phyloP scores from a whole-genome alignment of 371 early-diverging fungal genomes.

The Chytridium lagenaria region DNA sequence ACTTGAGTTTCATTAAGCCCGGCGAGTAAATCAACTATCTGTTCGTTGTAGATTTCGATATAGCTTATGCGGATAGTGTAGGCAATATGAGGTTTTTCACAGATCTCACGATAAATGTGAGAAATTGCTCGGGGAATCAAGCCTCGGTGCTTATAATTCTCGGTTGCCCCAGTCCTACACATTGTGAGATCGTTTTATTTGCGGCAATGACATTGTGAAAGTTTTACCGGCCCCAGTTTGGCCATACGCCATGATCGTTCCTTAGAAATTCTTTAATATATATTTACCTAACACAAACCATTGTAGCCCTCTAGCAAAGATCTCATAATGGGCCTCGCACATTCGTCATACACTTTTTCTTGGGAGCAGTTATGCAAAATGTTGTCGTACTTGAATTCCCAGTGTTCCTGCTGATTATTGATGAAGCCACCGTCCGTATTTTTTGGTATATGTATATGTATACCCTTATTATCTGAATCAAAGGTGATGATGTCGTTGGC shows the following conservation, averaged over 20 bases:
- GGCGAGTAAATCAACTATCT: conserved; percentile 61
- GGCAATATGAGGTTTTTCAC: conserved; percentile 55
- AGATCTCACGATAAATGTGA: conserved; percentile 56
- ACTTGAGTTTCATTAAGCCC: conserved; percentile 34
- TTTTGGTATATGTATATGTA: conserved; percentile 61
- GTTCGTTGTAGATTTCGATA: conserved; percentile 76
- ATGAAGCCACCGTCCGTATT: conserved; percentile 60
- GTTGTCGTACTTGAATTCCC: conserved; percentile 63
- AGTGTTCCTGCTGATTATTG: conserved; percentile 62
- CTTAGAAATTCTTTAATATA: conserved; percentile 22
- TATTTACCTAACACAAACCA: conserved; percentile 38
- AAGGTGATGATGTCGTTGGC: conserved; percentile 54
- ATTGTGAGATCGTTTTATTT: neutral
- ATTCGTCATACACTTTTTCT: conserved; percentile 65
- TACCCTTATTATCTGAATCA: conserved; percentile 45
- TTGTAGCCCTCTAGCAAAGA: conserved; percentile 67
- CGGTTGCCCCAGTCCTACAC: conserved; percentile 63
- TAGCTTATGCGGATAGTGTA: conserved; percentile 58
- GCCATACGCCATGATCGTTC: conserved; percentile 59
- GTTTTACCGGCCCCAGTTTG: conserved; percentile 79
- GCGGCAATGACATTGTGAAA: conserved; percentile 58
- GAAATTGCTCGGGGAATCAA: conserved; percentile 61
- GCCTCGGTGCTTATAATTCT: conserved; percentile 65
- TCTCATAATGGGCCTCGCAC: conserved; percentile 55
- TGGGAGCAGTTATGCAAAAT: conserved; percentile 64